Evolutionary conservation across 2,329 filamentous ascomycete species (phyloP).

Genomic region (Cercospora zeina): DNA sequence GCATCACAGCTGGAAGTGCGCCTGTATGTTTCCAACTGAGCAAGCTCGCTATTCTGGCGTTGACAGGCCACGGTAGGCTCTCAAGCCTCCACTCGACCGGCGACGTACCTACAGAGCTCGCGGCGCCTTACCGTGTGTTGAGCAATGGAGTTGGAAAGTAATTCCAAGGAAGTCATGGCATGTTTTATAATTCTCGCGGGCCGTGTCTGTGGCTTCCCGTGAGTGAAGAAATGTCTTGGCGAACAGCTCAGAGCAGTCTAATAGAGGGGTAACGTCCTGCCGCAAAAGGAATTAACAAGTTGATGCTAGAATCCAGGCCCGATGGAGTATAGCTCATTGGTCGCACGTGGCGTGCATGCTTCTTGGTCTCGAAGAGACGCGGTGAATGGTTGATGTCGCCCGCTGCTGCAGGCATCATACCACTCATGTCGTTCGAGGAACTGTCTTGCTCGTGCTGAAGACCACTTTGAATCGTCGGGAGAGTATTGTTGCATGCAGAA

Average conservation of each 20-base stretch:
- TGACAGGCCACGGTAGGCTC: neutral
- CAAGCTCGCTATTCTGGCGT: neutral
- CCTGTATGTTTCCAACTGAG: neutral
- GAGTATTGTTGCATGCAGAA: neutral
- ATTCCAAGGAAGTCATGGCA: neutral
- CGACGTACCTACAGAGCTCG: neutral
- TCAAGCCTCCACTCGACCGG: neutral
- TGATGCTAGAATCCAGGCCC: neutral
- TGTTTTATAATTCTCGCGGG: neutral
- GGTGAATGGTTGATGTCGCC: neutral
- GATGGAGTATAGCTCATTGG: neutral
- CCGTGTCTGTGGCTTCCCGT: neutral
- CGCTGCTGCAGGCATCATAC: neutral
- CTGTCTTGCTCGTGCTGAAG: neutral
- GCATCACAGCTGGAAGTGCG: neutral
- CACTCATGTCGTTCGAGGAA: neutral
- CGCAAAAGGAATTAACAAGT: neutral
- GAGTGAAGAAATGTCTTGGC: neutral
- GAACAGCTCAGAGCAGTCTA: neutral
- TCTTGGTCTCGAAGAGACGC: neutral
- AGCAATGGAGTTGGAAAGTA: neutral
- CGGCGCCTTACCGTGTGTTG: neutral
- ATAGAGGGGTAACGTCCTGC: neutral
- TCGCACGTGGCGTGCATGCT: neutral
- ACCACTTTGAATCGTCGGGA: neutral